Evolutionary conservation across 768 basidiomycete species (phyloP).

Genomic region (Lactifluus piperatus): DNA sequence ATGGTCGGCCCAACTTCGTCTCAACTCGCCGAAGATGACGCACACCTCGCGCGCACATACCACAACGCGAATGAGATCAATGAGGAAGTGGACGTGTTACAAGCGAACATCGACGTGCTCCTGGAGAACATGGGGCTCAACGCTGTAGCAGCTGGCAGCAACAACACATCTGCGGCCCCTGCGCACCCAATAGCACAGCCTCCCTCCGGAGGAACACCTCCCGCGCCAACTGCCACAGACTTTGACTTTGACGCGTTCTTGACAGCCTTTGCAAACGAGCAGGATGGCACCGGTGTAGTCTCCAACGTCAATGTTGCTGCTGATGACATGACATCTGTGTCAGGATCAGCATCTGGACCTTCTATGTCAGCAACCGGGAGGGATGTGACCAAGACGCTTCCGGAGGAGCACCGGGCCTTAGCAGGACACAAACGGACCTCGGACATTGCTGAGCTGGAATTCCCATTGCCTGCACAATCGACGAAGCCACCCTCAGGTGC

Average conservation of each 20-base stretch:
- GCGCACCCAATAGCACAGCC: slow-evolving; percentile 24
- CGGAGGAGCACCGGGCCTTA: slow-evolving; percentile 1
- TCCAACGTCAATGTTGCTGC: slow-evolving; percentile 15
- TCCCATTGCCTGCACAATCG: slow-evolving; percentile 4
- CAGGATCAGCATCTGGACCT: not conserved
- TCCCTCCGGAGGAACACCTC: not conserved
- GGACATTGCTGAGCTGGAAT: slow-evolving; percentile 24
- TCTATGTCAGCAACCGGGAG: not conserved
- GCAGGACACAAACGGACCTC: slow-evolving; percentile 27
- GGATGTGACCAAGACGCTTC: not conserved
- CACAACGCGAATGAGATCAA: slow-evolving; percentile 55
- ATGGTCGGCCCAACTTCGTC: slow-evolving; percentile 24
- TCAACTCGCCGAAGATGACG: slow-evolving; percentile 30
- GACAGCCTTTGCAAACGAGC: slow-evolving; percentile 27
- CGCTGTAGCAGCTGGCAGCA: slow-evolving; percentile 28
- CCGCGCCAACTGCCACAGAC: slow-evolving; percentile 3
- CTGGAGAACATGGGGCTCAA: slow-evolving; percentile 67
- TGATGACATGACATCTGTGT: not conserved
- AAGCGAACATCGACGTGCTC: slow-evolving; percentile 58
- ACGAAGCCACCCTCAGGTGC: not conserved
- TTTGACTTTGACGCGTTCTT: slow-evolving; percentile 23
- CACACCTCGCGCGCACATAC: slow-evolving; percentile 48
- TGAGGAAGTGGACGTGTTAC: slow-evolving; percentile 62
- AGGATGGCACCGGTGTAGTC: slow-evolving; percentile 27
- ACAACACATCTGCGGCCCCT: slow-evolving; percentile 1